Conservation (phyloP, 1,139 yeast genomes). For the Pneumocystis oryctolagi region DNA sequence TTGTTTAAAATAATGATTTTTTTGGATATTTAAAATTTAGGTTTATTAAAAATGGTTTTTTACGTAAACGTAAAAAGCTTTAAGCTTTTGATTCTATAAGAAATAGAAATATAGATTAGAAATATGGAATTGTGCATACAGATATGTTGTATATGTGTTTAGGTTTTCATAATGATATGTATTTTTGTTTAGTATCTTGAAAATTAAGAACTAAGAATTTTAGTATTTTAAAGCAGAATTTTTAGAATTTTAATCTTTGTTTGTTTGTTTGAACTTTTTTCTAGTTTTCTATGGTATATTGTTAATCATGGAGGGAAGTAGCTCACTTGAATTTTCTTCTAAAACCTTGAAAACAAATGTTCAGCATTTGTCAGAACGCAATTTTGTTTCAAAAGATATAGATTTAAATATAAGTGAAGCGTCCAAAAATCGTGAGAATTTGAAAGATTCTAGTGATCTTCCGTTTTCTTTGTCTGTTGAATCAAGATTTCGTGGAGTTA, state of each 20-base stretch:
- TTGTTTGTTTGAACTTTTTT: neutral
- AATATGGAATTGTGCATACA: neutral
- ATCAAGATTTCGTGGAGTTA: neutral
- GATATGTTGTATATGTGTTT: no score
- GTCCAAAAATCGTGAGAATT: neutral
- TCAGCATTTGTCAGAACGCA: neutral
- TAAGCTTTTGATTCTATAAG: neutral
- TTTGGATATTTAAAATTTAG: neutral
- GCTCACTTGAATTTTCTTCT: neutral
- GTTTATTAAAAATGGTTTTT: neutral
- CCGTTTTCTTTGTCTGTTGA: neutral
- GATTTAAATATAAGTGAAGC: neutral
- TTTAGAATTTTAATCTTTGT: neutral
- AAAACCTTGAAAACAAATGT: neutral
- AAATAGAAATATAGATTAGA: neutral
- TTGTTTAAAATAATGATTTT: neutral
- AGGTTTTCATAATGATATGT: no score
- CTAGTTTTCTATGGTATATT: neutral
- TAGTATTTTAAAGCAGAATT: neutral
- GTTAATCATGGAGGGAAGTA: neutral
- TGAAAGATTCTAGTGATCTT: neutral
- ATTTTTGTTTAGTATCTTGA: neutral
- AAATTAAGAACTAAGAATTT: neutral
- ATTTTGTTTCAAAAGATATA: neutral
- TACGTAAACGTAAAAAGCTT: neutral